Percentiles rank a stretch among this genome's conserved stretches.
These are phyloP conservation scores for Linnemannia hyalina DNA, from an alignment of 192 early-diverging fungal species.

Conservation along the genomic window DNA sequence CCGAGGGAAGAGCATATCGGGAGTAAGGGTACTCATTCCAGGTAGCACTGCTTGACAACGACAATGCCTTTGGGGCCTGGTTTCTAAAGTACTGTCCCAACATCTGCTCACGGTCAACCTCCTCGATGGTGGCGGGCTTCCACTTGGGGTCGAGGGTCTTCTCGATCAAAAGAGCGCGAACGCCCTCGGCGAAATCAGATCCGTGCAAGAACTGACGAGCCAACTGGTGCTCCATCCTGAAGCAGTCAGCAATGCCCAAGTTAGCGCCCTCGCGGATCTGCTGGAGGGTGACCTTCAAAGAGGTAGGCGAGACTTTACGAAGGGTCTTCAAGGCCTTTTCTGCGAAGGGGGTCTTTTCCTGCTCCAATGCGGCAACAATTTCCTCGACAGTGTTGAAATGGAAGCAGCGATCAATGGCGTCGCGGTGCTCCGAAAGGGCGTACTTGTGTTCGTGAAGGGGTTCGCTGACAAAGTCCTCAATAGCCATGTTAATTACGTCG, in stretches of 20 bases:
- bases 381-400: constrained; percentile 82
- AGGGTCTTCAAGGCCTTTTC: constrained; percentile 74
- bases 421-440: constrained; percentile 64
- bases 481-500: constrained; percentile 84
- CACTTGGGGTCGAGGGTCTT: constrained; percentile 77
- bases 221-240: constrained; percentile 88
- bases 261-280: constrained; percentile 82
- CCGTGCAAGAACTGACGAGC: constrained; percentile 81
- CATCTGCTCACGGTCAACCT: constrained; percentile 65
- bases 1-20: constrained; percentile 74
- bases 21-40: constrained; percentile 71
- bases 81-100: constrained; percentile 69
- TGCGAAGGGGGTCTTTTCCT: constrained; percentile 81
- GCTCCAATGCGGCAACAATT: constrained; percentile 85
- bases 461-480: constrained; percentile 92
- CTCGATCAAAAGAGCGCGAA: constrained; percentile 80
- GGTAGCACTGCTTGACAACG: constrained; percentile 56
- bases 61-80: constrained; percentile 32
- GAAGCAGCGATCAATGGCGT: constrained; percentile 91
- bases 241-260: constrained; percentile 81
- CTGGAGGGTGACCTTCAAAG: constrained; percentile 89
- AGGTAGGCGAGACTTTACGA: constrained; percentile 83
- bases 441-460: constrained; percentile 56
- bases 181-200: constrained; percentile 93
- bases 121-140: constrained; percentile 72